phyloP scores from a whole-genome alignment of 768 basidiomycete genomes.

The Termitomyces sp. region DNA sequence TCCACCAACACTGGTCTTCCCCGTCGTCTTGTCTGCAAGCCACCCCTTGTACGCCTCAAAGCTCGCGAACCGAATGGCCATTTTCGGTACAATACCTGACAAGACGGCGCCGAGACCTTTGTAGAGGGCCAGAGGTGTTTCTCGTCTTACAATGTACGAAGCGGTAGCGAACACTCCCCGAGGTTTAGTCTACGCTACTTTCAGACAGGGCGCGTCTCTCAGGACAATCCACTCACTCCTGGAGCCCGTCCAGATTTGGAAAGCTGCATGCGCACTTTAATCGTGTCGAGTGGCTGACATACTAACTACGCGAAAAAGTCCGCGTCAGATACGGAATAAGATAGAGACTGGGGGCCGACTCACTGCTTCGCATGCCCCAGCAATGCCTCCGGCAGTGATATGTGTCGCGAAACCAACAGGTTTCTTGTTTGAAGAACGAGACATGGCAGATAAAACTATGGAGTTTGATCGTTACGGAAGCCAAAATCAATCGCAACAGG shows the following conservation, averaged over 20 bases:
- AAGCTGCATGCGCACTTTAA: conserved; percentile 99
- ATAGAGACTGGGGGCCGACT: conserved; percentile 19
- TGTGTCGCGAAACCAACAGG: conserved; percentile 85
- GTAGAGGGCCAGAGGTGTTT: conserved; percentile 94
- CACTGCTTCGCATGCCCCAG: conserved; percentile 91
- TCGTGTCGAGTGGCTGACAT: conserved; percentile 96
- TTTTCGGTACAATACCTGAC: conserved; percentile 97
- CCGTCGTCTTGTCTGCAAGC: conserved; percentile 72
- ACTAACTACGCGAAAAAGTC: conserved; percentile 39
- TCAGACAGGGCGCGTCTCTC: conserved; percentile 1
- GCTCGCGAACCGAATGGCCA: conserved; percentile 98
- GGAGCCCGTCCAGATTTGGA: conserved; percentile 71
- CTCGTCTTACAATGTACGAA: conserved; percentile 77
- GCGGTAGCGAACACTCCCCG: conserved; percentile 93
- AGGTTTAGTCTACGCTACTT: conserved; percentile 66
- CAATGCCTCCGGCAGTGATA: conserved; percentile 90
- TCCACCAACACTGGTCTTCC: conserved; percentile 69
- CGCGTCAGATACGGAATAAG: not conserved
- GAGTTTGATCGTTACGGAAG: not conserved
- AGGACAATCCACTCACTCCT: conserved; percentile 59
- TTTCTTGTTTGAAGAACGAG: conserved; percentile 58
- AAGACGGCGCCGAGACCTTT: conserved; percentile 97
- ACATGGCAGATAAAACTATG: conserved; percentile 30
- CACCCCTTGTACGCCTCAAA: conserved; percentile 92
- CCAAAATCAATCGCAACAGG: conserved; percentile 10